phyloP scores from a whole-genome alignment of 192 early-diverging fungal species.

The Chytriomyces sp. region DNA sequence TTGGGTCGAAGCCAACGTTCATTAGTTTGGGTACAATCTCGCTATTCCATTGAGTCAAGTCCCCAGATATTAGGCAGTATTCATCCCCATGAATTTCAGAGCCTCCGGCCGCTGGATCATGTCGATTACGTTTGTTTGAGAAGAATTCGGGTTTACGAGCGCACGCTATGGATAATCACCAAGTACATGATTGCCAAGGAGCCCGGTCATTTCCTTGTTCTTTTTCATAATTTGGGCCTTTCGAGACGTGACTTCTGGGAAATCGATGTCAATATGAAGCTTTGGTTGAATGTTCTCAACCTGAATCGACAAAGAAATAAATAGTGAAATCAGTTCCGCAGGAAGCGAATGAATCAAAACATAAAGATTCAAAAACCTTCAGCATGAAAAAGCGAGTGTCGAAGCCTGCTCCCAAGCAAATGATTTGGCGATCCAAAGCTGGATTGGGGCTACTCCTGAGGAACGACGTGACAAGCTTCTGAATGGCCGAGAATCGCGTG shows the following conservation, averaged over 20 bases:
- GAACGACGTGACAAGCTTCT: constrained; percentile 71
- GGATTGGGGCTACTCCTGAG: constrained; percentile 38
- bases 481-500: constrained; percentile 71
- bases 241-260: constrained; percentile 80
- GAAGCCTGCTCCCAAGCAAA: constrained; percentile 86
- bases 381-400: constrained; percentile 90
- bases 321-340: neutral
- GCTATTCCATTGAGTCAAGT: constrained; percentile 72
- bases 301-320: constrained; percentile 27
- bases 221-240: constrained; percentile 74
- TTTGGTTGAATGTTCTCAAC: constrained; percentile 33
- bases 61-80: constrained; percentile 80
- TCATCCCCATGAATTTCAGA: constrained; percentile 69
- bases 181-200: constrained; percentile 45
- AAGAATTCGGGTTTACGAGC: constrained; percentile 10
- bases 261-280: constrained; percentile 91
- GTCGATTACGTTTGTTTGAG: neutral
- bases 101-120: constrained; percentile 58
- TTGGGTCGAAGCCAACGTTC: constrained; percentile 61
- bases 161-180: constrained; percentile 29
- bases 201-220: constrained; percentile 40
- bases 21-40: constrained; percentile 66
- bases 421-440: constrained; percentile 71
- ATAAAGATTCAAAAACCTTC: constrained; percentile 58
- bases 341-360: neutral